A percentile compares a stretch with the other conserved stretches of the same genome.
phyloP scores from a whole-genome alignment of 805 yeast species.

The Lachancea fermentati region DNA sequence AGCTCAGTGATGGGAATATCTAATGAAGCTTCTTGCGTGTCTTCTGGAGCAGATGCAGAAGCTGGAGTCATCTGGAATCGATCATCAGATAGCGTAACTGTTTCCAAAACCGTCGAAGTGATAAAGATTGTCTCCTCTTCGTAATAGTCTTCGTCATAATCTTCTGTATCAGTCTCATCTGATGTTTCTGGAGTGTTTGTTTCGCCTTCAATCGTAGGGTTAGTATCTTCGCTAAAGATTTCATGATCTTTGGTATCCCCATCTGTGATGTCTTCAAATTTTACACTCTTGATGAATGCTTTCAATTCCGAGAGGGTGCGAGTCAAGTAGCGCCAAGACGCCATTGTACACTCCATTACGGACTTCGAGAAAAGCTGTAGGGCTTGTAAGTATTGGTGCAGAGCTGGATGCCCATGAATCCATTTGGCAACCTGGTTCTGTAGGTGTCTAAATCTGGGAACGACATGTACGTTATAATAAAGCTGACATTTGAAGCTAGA shows the following conservation, averaged over 20 bases:
- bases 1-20: constrained; percentile 20
- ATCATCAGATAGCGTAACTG: constrained; percentile 14
- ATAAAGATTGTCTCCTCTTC: constrained; percentile 6
- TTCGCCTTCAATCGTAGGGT: no score
- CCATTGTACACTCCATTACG: neutral
- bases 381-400: neutral
- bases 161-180: constrained; percentile 9
- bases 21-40: constrained; percentile 6
- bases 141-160: constrained; percentile 5
- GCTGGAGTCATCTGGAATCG: constrained; percentile 9
- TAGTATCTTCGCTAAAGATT: no score
- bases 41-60: constrained; percentile 8
- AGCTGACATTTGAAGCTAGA: constrained; percentile 4
- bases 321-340: neutral
- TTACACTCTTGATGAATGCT: no score
- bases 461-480: constrained; percentile 18
- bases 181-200: constrained; percentile 1
- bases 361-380: neutral
- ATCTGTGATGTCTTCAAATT: no score
- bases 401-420: neutral
- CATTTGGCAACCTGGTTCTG: constrained; percentile 1
- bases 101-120: constrained; percentile 19
- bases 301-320: no score
- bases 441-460: constrained; percentile 7
- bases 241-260: no score